phyloP scores from a whole-genome alignment of 2,329 filamentous ascomycete genomes.

The Chaetomiaceae sp. region DNA sequence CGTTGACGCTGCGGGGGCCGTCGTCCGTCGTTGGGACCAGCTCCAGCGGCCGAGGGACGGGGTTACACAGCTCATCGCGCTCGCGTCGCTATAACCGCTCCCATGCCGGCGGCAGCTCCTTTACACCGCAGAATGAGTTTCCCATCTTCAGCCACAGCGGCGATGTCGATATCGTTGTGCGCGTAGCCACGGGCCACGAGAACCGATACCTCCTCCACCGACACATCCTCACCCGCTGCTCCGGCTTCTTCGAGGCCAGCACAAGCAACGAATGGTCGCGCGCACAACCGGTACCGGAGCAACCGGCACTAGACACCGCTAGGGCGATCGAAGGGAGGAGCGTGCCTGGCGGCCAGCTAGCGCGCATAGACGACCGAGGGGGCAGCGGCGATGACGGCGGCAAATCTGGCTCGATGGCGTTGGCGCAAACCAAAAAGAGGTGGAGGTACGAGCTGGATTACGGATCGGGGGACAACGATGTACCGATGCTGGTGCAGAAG shows the following conservation, averaged over 20 bases:
- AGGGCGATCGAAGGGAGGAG: conserved; percentile 25
- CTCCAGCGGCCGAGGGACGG: conserved; percentile 20
- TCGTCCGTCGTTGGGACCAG: conserved; percentile 31
- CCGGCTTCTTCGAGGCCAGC: conserved; percentile 87
- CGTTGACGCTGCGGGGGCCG: conserved; percentile 33
- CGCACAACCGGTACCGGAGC: conserved; percentile 32
- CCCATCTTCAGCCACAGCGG: conserved; percentile 85
- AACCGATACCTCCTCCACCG: conserved; percentile 83
- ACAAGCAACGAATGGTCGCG: conserved; percentile 74
- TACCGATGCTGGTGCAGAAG: conserved; percentile 84
- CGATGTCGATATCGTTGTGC: conserved; percentile 85
- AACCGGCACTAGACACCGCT: conserved; percentile 32
- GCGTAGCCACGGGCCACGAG: conserved; percentile 60
- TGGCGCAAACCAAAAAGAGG: conserved; percentile 49
- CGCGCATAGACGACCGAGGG: conserved; percentile 49
- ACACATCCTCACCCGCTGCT: conserved; percentile 83
- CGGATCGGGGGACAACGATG: conserved; percentile 65
- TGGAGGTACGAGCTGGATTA: conserved; percentile 90
- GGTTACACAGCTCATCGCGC: conserved; percentile 28
- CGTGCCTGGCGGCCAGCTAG: conserved; percentile 40
- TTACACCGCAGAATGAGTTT: conserved; percentile 81
- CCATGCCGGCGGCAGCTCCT: conserved; percentile 67
- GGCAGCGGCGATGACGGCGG: conserved; percentile 35
- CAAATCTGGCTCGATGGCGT: conserved; percentile 34
- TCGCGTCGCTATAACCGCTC: conserved; percentile 67